These are phyloP conservation scores for Groenewaldozyma salmanticensis DNA, from an alignment of 805 yeast species.

Conservation along the genomic window DNA sequence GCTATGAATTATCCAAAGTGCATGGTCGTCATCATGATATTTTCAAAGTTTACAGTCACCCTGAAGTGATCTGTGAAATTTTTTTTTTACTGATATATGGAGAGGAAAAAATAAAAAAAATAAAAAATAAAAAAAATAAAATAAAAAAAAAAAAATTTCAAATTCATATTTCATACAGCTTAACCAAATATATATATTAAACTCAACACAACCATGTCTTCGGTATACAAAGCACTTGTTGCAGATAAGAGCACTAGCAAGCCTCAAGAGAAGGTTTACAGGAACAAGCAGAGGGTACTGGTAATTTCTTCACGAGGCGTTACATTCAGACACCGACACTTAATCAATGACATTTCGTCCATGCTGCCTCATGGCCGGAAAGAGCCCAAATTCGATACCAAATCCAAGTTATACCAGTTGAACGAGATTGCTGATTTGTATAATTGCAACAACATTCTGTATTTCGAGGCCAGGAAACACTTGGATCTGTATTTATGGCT, in stretches of 20 bases:
- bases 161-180: no score
- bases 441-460: slow-evolving; percentile 91
- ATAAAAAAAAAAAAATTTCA: no score
- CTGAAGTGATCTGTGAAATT: no score
- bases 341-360: slow-evolving; percentile 68
- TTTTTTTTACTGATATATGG: no score
- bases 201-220: slow-evolving; percentile 64
- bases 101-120: no score
- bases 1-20: no score
- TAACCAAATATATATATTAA: no score
- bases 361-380: slow-evolving; percentile 91
- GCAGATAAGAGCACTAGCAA: slow-evolving; percentile 12
- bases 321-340: slow-evolving; percentile 88
- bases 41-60: no score
- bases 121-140: no score
- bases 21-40: no score
- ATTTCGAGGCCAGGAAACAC: slow-evolving; percentile 94
- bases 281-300: slow-evolving; percentile 81
- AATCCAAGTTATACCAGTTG: slow-evolving; percentile 76
- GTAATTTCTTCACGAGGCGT: slow-evolving; percentile 92
- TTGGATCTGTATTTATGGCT: slow-evolving; percentile 91
- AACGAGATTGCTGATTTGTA: slow-evolving; percentile 95
- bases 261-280: slow-evolving; percentile 38
- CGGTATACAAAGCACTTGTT: slow-evolving; percentile 57
- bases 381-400: slow-evolving; percentile 92